phyloP scores from a whole-genome alignment of 495 filamentous ascomycete genomes.

The Penicillium parvum region DNA sequence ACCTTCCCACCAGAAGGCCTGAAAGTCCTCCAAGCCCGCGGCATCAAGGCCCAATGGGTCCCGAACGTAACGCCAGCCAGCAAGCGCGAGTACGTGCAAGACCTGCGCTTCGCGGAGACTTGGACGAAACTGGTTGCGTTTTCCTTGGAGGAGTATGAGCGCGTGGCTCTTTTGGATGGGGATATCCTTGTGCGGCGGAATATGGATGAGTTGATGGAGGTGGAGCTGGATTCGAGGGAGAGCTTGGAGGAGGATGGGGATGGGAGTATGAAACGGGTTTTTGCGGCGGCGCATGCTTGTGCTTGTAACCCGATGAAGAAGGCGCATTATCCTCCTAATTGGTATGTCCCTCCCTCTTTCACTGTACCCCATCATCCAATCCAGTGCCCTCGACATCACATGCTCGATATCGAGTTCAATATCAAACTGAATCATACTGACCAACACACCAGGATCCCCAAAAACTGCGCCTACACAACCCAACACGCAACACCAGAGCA shows the following conservation, averaged over 20 bases:
- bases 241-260: conserved; percentile 17
- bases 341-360: conserved; percentile 39
- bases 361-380: no score
- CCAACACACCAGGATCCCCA: conserved; percentile 47
- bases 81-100: conserved; percentile 34
- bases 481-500: conserved; percentile 53
- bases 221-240: conserved; percentile 55
- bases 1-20: conserved; percentile 24
- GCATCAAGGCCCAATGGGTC: conserved; percentile 18
- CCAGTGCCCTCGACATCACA: neutral
- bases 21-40: conserved; percentile 17
- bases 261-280: conserved; percentile 53
- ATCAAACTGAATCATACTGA: neutral
- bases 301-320: conserved; percentile 74
- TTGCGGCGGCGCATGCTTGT: conserved; percentile 72
- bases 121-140: conserved; percentile 79
- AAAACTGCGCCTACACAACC: conserved; percentile 69
- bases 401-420: neutral
- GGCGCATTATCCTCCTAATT: conserved; percentile 65
- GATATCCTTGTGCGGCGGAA: conserved; percentile 73
- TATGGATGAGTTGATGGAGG: conserved; percentile 81
- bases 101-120: conserved; percentile 73
- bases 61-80: conserved; percentile 12
- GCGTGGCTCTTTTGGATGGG: conserved; percentile 73
- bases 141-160: conserved; percentile 60